Conservation (phyloP, 2,329 filamentous ascomycete species). For the Cryphonectria nitschkei region DNA sequence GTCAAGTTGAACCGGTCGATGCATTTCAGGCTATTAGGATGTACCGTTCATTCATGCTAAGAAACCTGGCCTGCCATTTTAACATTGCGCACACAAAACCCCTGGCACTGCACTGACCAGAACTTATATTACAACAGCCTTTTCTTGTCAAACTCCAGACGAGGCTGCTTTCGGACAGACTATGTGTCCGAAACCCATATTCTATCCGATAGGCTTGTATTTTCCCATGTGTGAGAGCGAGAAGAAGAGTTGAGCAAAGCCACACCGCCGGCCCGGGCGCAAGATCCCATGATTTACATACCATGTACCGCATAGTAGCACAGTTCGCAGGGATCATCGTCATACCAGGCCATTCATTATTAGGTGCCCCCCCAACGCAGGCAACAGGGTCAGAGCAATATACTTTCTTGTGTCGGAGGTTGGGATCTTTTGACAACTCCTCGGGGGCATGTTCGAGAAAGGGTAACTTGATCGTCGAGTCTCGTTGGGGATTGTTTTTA, state of each 20-base stretch:
- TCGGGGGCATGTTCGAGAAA: neutral
- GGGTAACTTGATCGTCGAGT: neutral
- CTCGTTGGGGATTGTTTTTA: neutral
- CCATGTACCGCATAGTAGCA: neutral
- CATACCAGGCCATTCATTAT: neutral
- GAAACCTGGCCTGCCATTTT: neutral
- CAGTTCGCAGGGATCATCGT: neutral
- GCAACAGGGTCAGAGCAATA: constrained; percentile 1
- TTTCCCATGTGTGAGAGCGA: neutral
- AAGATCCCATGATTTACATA: neutral
- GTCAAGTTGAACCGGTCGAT: neutral
- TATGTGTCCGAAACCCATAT: neutral
- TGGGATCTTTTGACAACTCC: neutral
- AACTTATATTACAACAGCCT: neutral
- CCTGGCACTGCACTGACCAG: neutral
- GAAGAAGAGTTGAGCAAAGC: neutral
- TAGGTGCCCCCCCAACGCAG: constrained; percentile 1
- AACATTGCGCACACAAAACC: neutral
- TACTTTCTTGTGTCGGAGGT: neutral
- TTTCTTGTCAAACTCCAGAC: neutral
- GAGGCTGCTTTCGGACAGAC: neutral
- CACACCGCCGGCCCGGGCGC: neutral
- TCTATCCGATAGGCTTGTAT: neutral
- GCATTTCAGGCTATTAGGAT: neutral
- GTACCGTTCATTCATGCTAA: neutral